Evolutionary conservation across 2,329 filamentous ascomycete genomes (phyloP).

Genomic region (Aciculosporium take): DNA sequence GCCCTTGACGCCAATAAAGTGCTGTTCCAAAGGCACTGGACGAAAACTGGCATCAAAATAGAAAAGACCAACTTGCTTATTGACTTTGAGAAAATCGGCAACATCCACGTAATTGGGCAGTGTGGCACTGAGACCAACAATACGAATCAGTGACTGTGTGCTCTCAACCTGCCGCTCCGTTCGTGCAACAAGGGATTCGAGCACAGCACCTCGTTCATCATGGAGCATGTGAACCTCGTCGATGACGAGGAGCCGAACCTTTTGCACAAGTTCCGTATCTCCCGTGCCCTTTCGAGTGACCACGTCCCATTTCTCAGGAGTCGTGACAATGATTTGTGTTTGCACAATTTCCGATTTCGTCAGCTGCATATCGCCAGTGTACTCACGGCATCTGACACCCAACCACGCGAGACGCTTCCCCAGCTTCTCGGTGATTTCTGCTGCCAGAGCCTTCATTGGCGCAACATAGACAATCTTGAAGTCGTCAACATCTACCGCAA

Average conservation of each 20-base stretch:
- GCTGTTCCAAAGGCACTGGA: constrained; percentile 89
- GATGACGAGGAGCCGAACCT: constrained; percentile 89
- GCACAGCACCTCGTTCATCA: constrained; percentile 86
- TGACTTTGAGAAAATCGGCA: constrained; percentile 92
- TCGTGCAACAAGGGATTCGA: constrained; percentile 88
- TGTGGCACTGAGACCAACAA: constrained; percentile 88
- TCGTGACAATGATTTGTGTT: constrained; percentile 96
- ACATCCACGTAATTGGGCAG: constrained; percentile 95
- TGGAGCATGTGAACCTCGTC: constrained; percentile 99
- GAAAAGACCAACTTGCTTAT: constrained; percentile 81
- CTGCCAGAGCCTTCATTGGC: constrained; percentile 95
- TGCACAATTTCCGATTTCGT: constrained; percentile 92
- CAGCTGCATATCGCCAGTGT: constrained; percentile 97
- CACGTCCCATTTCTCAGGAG: constrained; percentile 98
- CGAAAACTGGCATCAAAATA: constrained; percentile 96
- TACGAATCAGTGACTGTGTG: constrained; percentile 91
- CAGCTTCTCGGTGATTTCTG: constrained; percentile 90
- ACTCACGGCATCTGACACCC: constrained; percentile 78
- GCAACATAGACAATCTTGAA: constrained; percentile 99
- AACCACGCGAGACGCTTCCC: constrained; percentile 88
- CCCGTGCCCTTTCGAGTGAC: constrained; percentile 94
- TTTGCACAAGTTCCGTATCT: constrained; percentile 93
- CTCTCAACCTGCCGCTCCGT: constrained; percentile 96
- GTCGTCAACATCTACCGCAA: constrained; percentile 68
- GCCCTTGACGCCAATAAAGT: constrained; percentile 92